Conservation (phyloP, 2,329 filamentous ascomycete species). For the Phoma sp. region DNA sequence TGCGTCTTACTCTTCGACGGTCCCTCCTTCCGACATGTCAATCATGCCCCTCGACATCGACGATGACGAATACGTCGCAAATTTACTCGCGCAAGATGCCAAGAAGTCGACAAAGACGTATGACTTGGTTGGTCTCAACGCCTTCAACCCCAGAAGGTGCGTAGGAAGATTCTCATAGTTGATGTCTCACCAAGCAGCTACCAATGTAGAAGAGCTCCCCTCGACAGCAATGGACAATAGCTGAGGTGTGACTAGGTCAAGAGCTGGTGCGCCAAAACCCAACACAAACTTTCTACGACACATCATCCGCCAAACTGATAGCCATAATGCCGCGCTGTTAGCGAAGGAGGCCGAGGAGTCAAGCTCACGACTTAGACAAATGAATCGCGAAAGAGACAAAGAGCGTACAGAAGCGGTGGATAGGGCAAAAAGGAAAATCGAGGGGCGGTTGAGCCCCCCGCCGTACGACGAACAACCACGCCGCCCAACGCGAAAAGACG, state of each 20-base stretch:
- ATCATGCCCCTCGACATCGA: constrained; percentile 33
- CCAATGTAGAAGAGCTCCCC: constrained; percentile 3
- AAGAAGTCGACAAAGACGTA: constrained; percentile 75
- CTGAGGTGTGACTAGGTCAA: constrained; percentile 55
- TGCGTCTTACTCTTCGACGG: neutral
- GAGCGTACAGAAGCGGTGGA: constrained; percentile 15
- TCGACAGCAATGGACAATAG: neutral
- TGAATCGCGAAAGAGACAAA: constrained; percentile 31
- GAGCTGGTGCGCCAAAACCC: constrained; percentile 76
- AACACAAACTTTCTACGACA: constrained; percentile 90
- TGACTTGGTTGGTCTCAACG: constrained; percentile 75
- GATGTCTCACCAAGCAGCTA: neutral
- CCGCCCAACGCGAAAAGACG: constrained; percentile 26
- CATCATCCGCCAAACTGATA: constrained; percentile 86
- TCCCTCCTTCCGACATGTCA: neutral
- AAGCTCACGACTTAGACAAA: constrained; percentile 67
- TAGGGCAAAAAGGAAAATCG: constrained; percentile 23
- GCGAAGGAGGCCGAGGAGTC: constrained; percentile 85
- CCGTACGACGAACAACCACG: constrained; percentile 24
- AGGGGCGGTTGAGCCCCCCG: constrained; percentile 32
- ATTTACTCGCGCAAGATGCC: constrained; percentile 80
- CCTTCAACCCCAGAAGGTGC: constrained; percentile 64
- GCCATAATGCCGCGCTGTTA: constrained; percentile 84
- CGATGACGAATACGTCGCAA: constrained; percentile 80
- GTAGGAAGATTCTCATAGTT: constrained; percentile 21